Conservation (phyloP, 805 yeast species). For the Phaffomyces antillensis region DNA sequence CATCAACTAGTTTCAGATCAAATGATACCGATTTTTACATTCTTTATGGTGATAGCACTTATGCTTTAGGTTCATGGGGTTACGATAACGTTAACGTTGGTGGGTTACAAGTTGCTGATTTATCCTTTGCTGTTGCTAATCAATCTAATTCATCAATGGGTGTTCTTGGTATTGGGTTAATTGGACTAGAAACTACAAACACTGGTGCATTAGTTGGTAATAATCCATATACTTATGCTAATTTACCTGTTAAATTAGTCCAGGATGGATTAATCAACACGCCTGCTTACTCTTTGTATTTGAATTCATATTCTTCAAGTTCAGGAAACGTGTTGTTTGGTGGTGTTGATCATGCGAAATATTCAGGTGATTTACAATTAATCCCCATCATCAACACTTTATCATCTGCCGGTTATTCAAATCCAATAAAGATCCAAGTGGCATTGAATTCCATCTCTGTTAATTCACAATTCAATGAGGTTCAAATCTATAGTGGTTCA, state of each 20-base stretch:
- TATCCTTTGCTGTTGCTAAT: constrained; percentile 73
- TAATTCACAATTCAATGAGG: constrained; percentile 2
- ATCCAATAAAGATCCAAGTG: constrained; percentile 42
- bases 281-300: constrained; percentile 54
- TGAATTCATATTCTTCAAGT: constrained; percentile 36
- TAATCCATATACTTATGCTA: constrained; percentile 41
- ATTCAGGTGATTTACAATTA: constrained; percentile 41
- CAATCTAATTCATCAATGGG: constrained; percentile 56
- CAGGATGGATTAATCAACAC: constrained; percentile 48
- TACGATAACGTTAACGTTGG: constrained; percentile 53
- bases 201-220: constrained; percentile 22
- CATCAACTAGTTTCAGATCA: constrained; percentile 27
- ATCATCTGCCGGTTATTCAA: constrained; percentile 20
- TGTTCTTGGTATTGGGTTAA: constrained; percentile 68
- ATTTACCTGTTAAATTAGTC: constrained; percentile 58
- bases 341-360: constrained; percentile 61
- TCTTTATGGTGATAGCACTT: constrained; percentile 42
- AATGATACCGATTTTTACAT: constrained; percentile 34
- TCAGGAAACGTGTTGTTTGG: constrained; percentile 64
- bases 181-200: constrained; percentile 60
- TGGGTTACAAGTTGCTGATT: constrained; percentile 39
- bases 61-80: constrained; percentile 31
- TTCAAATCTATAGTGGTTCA: constrained; percentile 1
- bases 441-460: constrained; percentile 26
- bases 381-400: constrained; percentile 37